Base-by-base conservation (phyloP, 768 basidiomycete species). In the Rhizopogon vesiculosus region DNA sequence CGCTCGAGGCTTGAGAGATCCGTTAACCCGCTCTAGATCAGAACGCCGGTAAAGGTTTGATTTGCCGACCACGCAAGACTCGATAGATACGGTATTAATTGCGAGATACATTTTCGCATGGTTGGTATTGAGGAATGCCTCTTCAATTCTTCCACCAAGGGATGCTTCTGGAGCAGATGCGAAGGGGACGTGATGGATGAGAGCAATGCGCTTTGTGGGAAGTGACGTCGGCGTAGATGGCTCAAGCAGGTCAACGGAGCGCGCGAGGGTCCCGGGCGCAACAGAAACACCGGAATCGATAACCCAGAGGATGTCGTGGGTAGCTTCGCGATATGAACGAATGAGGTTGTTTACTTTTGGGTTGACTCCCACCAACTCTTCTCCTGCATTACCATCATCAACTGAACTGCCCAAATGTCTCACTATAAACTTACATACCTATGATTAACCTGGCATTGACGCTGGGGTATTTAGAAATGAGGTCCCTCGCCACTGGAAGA, bases 81-180 rank as follows among this genome's bases (percentile, higher is more conserved):
- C 96, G 42, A 94, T 73, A 10, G 89, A 91, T 45, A 89, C 74
- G 0, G 88, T 82, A 72, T 96, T 95, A 67, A 98, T 92, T 9
- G 93, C 94, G 51, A 98, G 79, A 64, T 98, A 98, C 90, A 98
- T 94, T 72, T 95, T 98, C 25, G 96, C 93, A 64, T 98, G 97
- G 58, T 93, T 98, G 5, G 94, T 96, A 69, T 98, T 98, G 55
- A 99, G 74, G 69, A 96, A 99, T 0, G 91, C 93, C 58, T 93
- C 89, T 73, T 99, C 97, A 28, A 98, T 76, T 58, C 83, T 78
- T 29, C 93, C 86, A 2, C 97, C 97, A 55, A 93, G 74, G 16
- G 77, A 72, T 50, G 76, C 76, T 63, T 87, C 85, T 57, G 84
- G 84, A 55, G 87, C 78, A 52, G 81, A 80, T 1, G 93, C 96